Percentiles rank a stretch among this genome's conserved stretches.
Conservation (phyloP, 768 basidiomycete genomes). For the Mycena albidolilacea region DNA sequence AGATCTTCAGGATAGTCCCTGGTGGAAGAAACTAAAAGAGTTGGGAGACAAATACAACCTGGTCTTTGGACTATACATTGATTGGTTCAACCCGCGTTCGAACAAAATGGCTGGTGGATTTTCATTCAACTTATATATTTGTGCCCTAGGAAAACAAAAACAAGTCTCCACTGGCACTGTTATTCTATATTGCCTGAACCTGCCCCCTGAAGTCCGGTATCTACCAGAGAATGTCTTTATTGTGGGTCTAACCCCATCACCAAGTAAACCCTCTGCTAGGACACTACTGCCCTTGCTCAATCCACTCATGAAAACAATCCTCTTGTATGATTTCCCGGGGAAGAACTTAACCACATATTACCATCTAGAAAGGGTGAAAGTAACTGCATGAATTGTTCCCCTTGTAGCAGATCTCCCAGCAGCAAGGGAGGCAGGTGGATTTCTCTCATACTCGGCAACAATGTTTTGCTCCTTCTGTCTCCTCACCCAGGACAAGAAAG, state of each 20-base stretch:
- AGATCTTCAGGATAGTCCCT: constrained; percentile 34
- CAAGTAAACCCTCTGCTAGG: constrained; percentile 41
- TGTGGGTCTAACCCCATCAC: constrained; percentile 47
- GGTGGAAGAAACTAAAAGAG: constrained; percentile 30
- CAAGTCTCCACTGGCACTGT: constrained; percentile 37
- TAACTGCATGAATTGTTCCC: too few species aligned
- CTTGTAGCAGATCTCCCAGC: too few species aligned
- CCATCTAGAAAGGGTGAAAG: too few species aligned
- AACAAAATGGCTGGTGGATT: constrained; percentile 43
- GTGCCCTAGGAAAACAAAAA: not conserved
- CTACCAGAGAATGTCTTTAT: constrained; percentile 46
- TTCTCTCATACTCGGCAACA: too few species aligned
- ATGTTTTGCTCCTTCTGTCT: too few species aligned
- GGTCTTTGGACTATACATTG: constrained; percentile 42
- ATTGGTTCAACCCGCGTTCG: constrained; percentile 46
- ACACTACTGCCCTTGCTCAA: constrained; percentile 33
- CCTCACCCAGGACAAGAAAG: too few species aligned
- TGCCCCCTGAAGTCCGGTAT: constrained; percentile 44
- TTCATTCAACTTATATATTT: not conserved
- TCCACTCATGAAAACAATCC: constrained; percentile 27
- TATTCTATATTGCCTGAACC: constrained; percentile 45
- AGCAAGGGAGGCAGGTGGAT: too few species aligned
- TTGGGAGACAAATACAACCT: constrained; percentile 33
- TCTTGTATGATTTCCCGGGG: constrained; percentile 30
- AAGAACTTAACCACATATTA: too few species aligned